Conservation (phyloP, 176 grass and related monocot species). For the Zoysia pacifica region DNA sequence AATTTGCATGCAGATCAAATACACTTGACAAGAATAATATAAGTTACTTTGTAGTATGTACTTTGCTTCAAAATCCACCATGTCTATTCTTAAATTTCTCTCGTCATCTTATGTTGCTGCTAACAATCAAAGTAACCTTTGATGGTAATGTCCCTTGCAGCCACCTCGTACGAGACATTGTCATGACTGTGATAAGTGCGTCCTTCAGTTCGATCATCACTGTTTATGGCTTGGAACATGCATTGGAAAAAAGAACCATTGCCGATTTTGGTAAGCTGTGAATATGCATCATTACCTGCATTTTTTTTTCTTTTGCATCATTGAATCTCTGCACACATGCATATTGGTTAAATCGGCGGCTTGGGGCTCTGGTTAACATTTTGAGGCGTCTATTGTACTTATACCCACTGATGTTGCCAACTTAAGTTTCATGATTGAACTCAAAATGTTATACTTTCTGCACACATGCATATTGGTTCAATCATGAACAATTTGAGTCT, state of each 20-base stretch:
- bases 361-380: conserved; percentile 19
- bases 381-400: conserved; percentile 18
- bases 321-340: neutral
- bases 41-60: neutral
- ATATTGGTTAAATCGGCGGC: conserved; percentile 30
- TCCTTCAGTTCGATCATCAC: conserved; percentile 99
- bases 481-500: neutral
- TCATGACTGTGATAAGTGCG: conserved; percentile 94
- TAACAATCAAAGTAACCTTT: conserved; percentile 34
- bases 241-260: conserved; percentile 92
- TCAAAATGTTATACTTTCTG: neutral
- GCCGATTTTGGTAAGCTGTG: conserved; percentile 84
- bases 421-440: neutral
- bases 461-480: neutral
- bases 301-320: neutral
- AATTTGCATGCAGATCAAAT: conserved; percentile 16
- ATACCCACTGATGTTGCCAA: neutral
- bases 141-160: conserved; percentile 48
- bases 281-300: conserved; percentile 2
- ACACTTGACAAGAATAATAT: neutral
- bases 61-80: conserved; percentile 1
- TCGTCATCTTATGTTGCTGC: conserved; percentile 29
- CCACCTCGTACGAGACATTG: conserved; percentile 93
- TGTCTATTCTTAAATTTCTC: neutral
- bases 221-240: conserved; percentile 98